Conservation (phyloP, 371 early-diverging fungal species). For the Rhizopus arrhizus region DNA sequence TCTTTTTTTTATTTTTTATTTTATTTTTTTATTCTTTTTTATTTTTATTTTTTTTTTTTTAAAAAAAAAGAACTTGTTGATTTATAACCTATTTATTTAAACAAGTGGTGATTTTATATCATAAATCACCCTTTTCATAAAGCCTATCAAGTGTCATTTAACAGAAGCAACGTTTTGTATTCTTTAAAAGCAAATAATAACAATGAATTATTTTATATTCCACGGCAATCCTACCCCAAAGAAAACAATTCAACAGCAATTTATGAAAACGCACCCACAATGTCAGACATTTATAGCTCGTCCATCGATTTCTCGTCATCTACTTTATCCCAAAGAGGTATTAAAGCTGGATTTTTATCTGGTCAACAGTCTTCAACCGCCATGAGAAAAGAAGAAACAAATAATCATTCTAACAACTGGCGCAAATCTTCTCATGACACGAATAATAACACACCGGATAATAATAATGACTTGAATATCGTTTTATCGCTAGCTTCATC, state of each 20-base stretch:
- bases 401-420: constrained; percentile 1
- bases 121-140: background rate
- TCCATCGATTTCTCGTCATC: constrained; percentile 1
- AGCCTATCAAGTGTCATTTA: background rate
- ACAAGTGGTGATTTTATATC: constrained; percentile 6
- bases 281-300: background rate
- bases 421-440: constrained; percentile 8
- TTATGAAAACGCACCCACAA: background rate
- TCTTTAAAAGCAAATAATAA: constrained; percentile 2
- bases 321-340: background rate
- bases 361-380: constrained; percentile 22
- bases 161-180: constrained; percentile 17
- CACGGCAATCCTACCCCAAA: constrained; percentile 10
- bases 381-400: constrained; percentile 12
- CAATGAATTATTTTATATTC: constrained; percentile 14
- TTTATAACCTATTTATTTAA: constrained; percentile 1
- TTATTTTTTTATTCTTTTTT: background rate
- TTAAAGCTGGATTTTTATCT: constrained; percentile 23
- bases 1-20: no score
- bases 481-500: background rate
- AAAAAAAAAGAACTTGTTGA: constrained; percentile 2
- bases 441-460: constrained; percentile 20
- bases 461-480: background rate
- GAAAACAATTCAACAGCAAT: constrained; percentile 8
- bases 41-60: constrained; percentile 1